Base-by-base conservation (phyloP, 805 yeast species). In the Candida patagonica region DNA sequence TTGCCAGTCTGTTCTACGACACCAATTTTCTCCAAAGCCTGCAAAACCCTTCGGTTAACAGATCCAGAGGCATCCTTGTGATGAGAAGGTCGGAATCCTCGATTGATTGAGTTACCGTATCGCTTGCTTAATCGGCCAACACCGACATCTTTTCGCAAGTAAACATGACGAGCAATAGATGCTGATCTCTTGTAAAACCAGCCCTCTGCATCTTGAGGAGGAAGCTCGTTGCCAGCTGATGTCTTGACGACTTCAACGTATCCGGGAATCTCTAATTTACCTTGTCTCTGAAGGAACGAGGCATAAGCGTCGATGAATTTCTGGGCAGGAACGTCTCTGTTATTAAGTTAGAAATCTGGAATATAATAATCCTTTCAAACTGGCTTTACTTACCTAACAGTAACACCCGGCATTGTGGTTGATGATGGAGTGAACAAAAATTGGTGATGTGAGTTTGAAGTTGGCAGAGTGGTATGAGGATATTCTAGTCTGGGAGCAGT, bases 151-250 rank as follows among this genome's bases (percentile, higher is more conserved):
- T 92, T 92, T 84, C 96, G 87, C 74, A 92, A 78, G 95, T 92
- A 92, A 73, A 92, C 80, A 88, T 92, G 98, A 79, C 98, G 92
- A 66, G 98, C 98, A 70, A 88, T 87, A 48, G 98, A 89, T 65
- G 98, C 98, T 63, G 98, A 94, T 74, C 98, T 84, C 85, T 84
- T 85, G 95, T 89, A 89, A 84, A 86, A 89, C 98, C 98, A 92
- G 66, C 89, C 87, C 75, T 87, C 97, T 61, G 97, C 73, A 69
- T 92, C 97, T 76, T 89, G 97, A 70, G 98, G 98, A 70, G 98
- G 98, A 70, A 92, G 83, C 60, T 92, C 98, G 68, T 89, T 88
- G 75, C 96, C 95, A 57, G 94, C 81, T 55, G 95, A 83, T 70
- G 98, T 92, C 87, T 92, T 92, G 76, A 92, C 98, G 62, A 89